A percentile compares a stretch with the other conserved stretches of the same genome.
These are phyloP conservation scores for Stagonosporopsis tanaceti DNA, from an alignment of 2,329 filamentous ascomycete genomes.

Conservation along the genomic window DNA sequence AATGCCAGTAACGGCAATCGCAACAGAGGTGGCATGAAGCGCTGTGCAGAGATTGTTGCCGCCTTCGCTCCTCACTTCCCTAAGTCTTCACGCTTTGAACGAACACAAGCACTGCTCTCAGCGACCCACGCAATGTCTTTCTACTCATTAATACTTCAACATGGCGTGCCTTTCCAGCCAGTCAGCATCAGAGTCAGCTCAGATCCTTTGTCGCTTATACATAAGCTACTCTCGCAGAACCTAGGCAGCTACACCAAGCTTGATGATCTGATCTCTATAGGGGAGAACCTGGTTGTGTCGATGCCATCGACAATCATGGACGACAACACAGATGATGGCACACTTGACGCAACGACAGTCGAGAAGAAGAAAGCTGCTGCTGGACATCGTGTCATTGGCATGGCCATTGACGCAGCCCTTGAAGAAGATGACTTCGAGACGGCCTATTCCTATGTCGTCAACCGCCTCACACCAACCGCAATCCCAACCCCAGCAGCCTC, in stretches of 20 bases:
- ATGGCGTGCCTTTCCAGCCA: slow-evolving; percentile 81
- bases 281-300: slow-evolving; percentile 66
- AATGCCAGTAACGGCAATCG: slow-evolving; percentile 83
- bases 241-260: slow-evolving; percentile 75
- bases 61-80: slow-evolving; percentile 68
- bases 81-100: slow-evolving; percentile 60
- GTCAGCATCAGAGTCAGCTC: slow-evolving; percentile 78
- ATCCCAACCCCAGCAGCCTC: slow-evolving; percentile 32
- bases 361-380: slow-evolving; percentile 53
- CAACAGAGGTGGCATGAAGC: slow-evolving; percentile 78
- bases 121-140: slow-evolving; percentile 79
- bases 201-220: slow-evolving; percentile 77
- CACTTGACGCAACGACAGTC: slow-evolving; percentile 29
- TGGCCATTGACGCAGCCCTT: slow-evolving; percentile 81
- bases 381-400: slow-evolving; percentile 75
- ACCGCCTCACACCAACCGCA: slow-evolving; percentile 61
- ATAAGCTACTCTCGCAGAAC: slow-evolving; percentile 79
- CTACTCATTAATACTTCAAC: slow-evolving; percentile 79
- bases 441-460: slow-evolving; percentile 83
- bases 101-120: slow-evolving; percentile 70
- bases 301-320: slow-evolving; percentile 45
- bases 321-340: slow-evolving; percentile 60
- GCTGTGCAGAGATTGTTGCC: slow-evolving; percentile 67
- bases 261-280: slow-evolving; percentile 75
- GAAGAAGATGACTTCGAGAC: slow-evolving; percentile 84